These are phyloP conservation scores for Gossypium raimondii DNA, from an alignment of 345 rosid species.

Conservation along the genomic window DNA sequence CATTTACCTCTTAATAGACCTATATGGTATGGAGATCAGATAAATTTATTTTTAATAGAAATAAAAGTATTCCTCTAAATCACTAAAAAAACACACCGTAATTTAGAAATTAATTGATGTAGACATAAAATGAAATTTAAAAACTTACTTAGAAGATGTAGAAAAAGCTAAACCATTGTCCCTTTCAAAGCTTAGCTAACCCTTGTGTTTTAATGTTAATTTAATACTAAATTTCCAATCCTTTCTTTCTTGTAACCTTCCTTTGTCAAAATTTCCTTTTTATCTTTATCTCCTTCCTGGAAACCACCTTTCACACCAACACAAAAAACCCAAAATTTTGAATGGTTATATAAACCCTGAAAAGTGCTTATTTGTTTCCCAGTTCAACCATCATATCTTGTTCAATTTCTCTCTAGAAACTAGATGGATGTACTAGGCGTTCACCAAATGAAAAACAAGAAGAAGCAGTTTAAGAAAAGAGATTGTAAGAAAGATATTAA, in stretches of 20 bases:
- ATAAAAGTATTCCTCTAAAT: too few species aligned
- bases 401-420: neutral
- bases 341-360: slow-evolving; percentile 17
- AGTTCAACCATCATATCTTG: neutral
- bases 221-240: too few species aligned
- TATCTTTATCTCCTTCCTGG: slow-evolving; percentile 29
- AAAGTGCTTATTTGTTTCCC: neutral
- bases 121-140: too few species aligned
- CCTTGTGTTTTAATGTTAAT: too few species aligned
- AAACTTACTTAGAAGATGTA: too few species aligned
- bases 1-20: rapidly evolving
- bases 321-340: neutral
- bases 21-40: rapidly evolving
- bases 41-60: too few species aligned
- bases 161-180: neutral
- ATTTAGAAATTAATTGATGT: too few species aligned
- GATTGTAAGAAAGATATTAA: slow-evolving; percentile 39
- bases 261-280: neutral
- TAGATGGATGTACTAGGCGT: slow-evolving; percentile 31
- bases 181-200: neutral
- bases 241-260: neutral
- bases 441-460: slow-evolving; percentile 19
- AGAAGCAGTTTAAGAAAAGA: slow-evolving; percentile 5
- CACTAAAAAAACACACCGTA: too few species aligned
- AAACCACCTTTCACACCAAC: slow-evolving; percentile 12